Evolutionary conservation across 2,329 filamentous ascomycete species (phyloP), one percentile per base, ranked within the genome.

Genomic region (Colletotrichum simmondsii): DNA sequence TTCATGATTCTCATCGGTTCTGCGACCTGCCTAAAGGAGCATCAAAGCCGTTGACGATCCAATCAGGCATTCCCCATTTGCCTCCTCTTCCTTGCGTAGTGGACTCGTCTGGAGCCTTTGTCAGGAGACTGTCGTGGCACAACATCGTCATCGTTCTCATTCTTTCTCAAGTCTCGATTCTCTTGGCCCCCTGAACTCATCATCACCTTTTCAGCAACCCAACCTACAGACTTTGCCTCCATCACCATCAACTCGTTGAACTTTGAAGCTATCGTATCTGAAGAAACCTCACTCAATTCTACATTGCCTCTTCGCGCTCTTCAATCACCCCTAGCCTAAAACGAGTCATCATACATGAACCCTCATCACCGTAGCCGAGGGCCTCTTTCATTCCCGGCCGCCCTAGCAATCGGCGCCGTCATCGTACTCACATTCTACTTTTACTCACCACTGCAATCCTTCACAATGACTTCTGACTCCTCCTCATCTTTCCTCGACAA

Each of bases 341-440:
- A 53, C 5, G 42, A 49, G 42, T 19, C 24, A 46, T n/a, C 66
- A 49, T 49, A 56, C 59, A 68, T 68, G 66, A 57, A 24, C 35
- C 16, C 14, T 53, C 66, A 63, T 14, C 49, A 22, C 49, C 65
- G 66, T 28, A 64, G 52, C 35, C 49, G 53, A 63, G 26, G 66
- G n/a, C 59, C 59, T 53, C 49, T 63, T 16, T 24, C 66, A 4
- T 30, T 64, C 19, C 58, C 66, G n/a, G n/a, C 28, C 24, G 59
- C 52, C 58, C 6, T 68, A 19, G n/a, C 60, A 10, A 19, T 68
- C 5, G 66, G 66, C 66, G 52, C 49, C 32, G 14, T 68, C 59
- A 30, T 64, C 60, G 30, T 46, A 3, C 12, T 64, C 35, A 26
- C 66, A 14, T 35, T 68, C 59, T 64, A 64, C 16, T 49, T 57